Evolutionary conservation across 257 asterid genomes (phyloP), one percentile per base, ranked within the genome.

Genomic region (Solanum gracilifrons): DNA sequence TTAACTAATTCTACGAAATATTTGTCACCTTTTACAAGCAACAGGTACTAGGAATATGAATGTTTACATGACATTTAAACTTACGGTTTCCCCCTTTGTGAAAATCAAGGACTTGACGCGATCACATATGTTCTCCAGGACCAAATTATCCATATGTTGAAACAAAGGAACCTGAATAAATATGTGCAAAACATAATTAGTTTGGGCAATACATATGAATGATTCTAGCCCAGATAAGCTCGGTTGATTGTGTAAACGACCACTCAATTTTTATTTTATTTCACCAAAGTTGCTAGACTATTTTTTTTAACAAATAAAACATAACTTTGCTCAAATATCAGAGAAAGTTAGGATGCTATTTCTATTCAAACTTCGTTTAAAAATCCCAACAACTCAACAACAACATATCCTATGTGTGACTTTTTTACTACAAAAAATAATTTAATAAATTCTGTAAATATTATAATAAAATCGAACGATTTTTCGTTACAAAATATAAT

Each of bases 81-180:
- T 89, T 88, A 96, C 99, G 23, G 97, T 96, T 94, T 97, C 99
- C 32, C 98, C 99, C 88, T 97, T 97, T 0, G 99, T 95, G 88
- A 96, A 97, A 31, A 97, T 97, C 20, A 97, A 94, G 80, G 99
- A 96, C 90, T 95, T 97, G 33, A 97, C 99, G 48, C 99, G 94
- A 74, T 97, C 99, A 39, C 99, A 97, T 13, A 97, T 95, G 88
- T 96, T 97, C 92, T 97, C 99, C 85, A 97, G 91, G 83, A 97
- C 99, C 85, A 97, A 90, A 87, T 91, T 94, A 84, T 97, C 99
- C 99, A 97, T 97, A 85, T 97, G 99, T 83, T 97, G 99, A 93
- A 96, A 97, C 55, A 97, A 72, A 20, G 99, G 99, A 23, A 97
- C 99, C 98, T 96, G 94, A 85, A 27, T 2, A 2, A 32, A 86